Percentiles rank a stretch among this genome's conserved stretches.
These are phyloP conservation scores for Suhomyces guaymorum DNA, from an alignment of 1,139 yeast genomes.

Conservation along the genomic window DNA sequence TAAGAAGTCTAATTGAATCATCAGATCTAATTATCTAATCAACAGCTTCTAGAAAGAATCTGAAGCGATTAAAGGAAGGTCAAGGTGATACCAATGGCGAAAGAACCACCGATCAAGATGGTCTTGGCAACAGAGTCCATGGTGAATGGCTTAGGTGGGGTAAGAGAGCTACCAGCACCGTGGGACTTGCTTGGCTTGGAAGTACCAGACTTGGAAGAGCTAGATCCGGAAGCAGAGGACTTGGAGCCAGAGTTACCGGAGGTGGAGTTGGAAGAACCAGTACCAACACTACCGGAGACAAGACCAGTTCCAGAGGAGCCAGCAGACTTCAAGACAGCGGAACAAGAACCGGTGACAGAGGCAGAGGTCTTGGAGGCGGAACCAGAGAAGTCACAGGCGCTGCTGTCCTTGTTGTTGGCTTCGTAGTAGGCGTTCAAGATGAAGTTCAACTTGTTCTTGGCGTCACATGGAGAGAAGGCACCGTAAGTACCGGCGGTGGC, in stretches of 20 bases:
- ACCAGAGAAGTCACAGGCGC: constrained; percentile 71
- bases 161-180: too few relatives aligned
- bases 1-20: too few relatives aligned
- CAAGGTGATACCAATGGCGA: constrained; percentile 19
- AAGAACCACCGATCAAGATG: constrained; percentile 24
- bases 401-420: constrained; percentile 39
- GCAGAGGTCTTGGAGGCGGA: constrained; percentile 20
- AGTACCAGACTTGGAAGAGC: constrained; percentile 11
- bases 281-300: constrained; percentile 15
- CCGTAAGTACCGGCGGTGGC: constrained; percentile 47
- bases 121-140: constrained; percentile 20
- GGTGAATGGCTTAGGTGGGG: constrained; percentile 19
- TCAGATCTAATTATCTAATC: too few relatives aligned
- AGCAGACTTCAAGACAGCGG: constrained; percentile 24
- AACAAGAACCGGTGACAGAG: constrained; percentile 23
- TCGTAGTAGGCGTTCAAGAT: constrained; percentile 60
- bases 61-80: constrained; percentile 16
- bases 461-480: constrained; percentile 31
- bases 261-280: constrained; percentile 5
- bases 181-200: too few relatives aligned
- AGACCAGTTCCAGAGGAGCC: constrained; percentile 25
- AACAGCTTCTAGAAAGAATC: too few relatives aligned
- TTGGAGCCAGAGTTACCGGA: constrained; percentile 11
- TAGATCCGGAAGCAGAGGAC: constrained; percentile 19
- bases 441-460: constrained; percentile 63